Percentiles rank a stretch among this genome's conserved stretches.
Conservation (phyloP, 2,329 filamentous ascomycete species). For the Trichophyton verrucosum region DNA sequence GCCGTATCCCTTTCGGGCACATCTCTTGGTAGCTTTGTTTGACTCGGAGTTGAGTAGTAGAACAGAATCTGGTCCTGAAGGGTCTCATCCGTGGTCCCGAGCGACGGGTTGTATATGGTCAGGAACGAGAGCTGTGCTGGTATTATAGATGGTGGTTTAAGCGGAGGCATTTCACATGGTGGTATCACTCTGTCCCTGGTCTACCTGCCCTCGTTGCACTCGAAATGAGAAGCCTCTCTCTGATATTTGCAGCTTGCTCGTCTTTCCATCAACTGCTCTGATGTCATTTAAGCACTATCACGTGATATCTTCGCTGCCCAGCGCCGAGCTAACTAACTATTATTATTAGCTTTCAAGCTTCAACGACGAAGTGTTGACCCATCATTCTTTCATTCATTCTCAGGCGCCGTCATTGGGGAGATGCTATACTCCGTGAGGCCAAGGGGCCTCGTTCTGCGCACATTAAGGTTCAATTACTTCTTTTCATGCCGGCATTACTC, state of each 20-base stretch:
- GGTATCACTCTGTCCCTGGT: slow-evolving; percentile 1
- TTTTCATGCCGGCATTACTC: slow-evolving; percentile 4
- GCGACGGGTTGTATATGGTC: slow-evolving; percentile 84
- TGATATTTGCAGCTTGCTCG: neutral
- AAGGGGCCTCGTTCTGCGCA: neutral
- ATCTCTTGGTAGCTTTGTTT: slow-evolving; percentile 17
- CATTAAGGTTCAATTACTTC: neutral
- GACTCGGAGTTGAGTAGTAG: slow-evolving; percentile 52
- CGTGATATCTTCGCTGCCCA: neutral
- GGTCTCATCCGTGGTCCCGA: slow-evolving; percentile 60
- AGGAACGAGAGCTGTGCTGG: slow-evolving; percentile 84
- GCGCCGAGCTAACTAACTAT: neutral
- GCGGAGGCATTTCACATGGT: slow-evolving; percentile 27
- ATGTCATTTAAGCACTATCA: neutral
- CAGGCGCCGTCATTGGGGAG: neutral
- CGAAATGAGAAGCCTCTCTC: too few species aligned
- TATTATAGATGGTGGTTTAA: slow-evolving; percentile 35
- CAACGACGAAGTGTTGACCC: neutral
- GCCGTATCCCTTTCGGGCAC: slow-evolving; percentile 15
- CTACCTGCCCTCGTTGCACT: neutral
- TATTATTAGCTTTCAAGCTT: neutral
- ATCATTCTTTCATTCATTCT: neutral
- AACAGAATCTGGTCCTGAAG: slow-evolving; percentile 80
- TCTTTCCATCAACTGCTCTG: neutral
- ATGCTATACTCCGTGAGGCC: neutral